phyloP scores from a whole-genome alignment of 306 rosid genomes.

The Cucumis hystrix region DNA sequence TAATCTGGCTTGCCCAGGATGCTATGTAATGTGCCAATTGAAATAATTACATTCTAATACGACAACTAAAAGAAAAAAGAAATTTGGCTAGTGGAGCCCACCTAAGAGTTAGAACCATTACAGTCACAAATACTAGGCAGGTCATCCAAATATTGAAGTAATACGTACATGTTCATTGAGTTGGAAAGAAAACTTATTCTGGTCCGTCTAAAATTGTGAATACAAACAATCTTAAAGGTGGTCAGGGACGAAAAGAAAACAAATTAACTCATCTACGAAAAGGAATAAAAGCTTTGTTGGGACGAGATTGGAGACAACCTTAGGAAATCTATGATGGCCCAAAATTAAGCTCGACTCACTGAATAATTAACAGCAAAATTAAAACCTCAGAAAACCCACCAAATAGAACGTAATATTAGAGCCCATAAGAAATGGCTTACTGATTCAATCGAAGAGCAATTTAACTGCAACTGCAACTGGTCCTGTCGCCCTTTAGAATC shows the following conservation, averaged over 20 bases:
- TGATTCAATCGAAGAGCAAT: slow-evolving; percentile 12
- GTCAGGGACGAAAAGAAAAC: background rate
- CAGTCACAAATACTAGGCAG: background rate
- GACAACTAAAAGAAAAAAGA: background rate
- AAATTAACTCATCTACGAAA: background rate
- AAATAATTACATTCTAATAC: background rate
- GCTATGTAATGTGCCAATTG: background rate
- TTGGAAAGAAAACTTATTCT: background rate
- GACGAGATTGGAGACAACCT: background rate
- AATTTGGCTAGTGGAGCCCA: background rate
- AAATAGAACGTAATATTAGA: background rate
- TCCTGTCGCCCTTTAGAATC: background rate
- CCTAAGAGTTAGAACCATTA: background rate
- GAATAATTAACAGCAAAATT: background rate
- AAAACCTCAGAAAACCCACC: background rate
- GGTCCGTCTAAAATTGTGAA: background rate
- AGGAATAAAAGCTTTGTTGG: background rate
- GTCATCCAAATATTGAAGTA: background rate
- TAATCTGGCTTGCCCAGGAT: background rate
- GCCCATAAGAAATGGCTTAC: slow-evolving; percentile 6
- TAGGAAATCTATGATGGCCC: background rate
- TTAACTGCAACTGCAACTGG: slow-evolving; percentile 11
- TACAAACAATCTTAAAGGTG: background rate
- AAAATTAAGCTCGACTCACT: background rate
- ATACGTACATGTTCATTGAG: background rate